Evolutionary conservation across 73 alveolate genomes (phyloP).

Genomic region (Uronychia binucleata): DNA sequence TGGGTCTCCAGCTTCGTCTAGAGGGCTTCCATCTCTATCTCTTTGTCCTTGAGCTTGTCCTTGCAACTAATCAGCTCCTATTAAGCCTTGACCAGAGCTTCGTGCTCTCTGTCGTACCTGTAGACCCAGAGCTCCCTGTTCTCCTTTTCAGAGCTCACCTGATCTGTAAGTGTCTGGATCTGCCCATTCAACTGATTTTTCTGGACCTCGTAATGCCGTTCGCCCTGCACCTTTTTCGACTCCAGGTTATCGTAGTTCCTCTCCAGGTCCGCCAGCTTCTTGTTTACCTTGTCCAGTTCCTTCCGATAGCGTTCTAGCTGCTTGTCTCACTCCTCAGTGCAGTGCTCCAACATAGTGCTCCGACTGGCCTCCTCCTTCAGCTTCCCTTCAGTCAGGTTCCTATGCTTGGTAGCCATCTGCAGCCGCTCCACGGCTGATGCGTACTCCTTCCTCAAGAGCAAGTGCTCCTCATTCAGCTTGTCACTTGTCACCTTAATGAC

Average conservation of each 20-base stretch:
- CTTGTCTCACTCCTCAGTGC: constrained; percentile 24
- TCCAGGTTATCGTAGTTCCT: constrained; percentile 34
- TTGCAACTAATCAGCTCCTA: too few species aligned
- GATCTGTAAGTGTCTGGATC: constrained; percentile 23
- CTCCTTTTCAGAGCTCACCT: constrained; percentile 41
- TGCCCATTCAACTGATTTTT: constrained; percentile 38
- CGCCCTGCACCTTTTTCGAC: constrained; percentile 22
- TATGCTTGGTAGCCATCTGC: constrained; percentile 17
- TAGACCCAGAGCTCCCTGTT: constrained; percentile 49
- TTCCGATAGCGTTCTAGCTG: constrained; percentile 15
- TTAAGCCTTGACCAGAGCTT: not conserved
- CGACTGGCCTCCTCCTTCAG: constrained; percentile 12
- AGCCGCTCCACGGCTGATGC: constrained; percentile 21
- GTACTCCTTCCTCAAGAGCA: constrained; percentile 10
- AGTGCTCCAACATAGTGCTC: not conserved
- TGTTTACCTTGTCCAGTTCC: constrained; percentile 30
- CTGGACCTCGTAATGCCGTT: constrained; percentile 33
- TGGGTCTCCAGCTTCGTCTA: not conserved
- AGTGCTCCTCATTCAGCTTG: constrained; percentile 16
- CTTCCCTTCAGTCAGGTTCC: constrained; percentile 30
- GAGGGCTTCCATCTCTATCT: not conserved
- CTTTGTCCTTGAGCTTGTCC: not conserved
- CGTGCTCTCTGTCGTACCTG: constrained; percentile 42
- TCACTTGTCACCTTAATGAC: constrained; percentile 28
- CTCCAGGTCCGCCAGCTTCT: constrained; percentile 25